A percentile compares a stretch with the other conserved stretches of the same genome.
phyloP scores from a whole-genome alignment of 495 filamentous ascomycete species.

The Aspergillus steynii region DNA sequence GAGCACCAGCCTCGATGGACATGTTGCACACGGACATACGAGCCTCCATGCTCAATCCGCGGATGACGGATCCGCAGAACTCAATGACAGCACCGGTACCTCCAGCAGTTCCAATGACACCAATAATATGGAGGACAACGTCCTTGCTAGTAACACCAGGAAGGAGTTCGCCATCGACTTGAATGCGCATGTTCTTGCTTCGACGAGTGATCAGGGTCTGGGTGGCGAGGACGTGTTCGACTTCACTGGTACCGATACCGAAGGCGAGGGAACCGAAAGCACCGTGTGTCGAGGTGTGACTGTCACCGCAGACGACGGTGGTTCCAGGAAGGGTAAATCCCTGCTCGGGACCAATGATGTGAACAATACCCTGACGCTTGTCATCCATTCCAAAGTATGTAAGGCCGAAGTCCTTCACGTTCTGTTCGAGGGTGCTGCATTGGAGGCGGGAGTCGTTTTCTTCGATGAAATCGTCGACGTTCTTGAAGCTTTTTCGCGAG shows the following conservation, averaged over 20 bases:
- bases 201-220: constrained; percentile 91
- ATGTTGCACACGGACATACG: constrained; percentile 99
- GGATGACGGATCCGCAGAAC: constrained; percentile 92
- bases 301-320: constrained; percentile 96
- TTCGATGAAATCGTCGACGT: constrained; percentile 81
- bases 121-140: constrained; percentile 91
- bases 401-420: constrained; percentile 93
- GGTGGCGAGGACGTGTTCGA: constrained; percentile 96
- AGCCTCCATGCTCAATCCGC: constrained; percentile 89
- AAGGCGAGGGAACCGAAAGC: constrained; percentile 95
- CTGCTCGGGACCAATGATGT: constrained; percentile 98
- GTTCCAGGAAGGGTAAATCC: constrained; percentile 98
- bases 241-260: constrained; percentile 96
- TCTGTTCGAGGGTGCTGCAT: constrained; percentile 93
- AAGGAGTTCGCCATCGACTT: constrained; percentile 88
- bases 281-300: constrained; percentile 96
- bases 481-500: constrained; percentile 86
- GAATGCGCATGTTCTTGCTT: constrained; percentile 97
- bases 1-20: constrained; percentile 96
- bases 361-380: constrained; percentile 96
- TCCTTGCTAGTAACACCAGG: constrained; percentile 96
- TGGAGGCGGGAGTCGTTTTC: constrained; percentile 91
- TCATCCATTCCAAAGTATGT: constrained; percentile 97
- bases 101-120: constrained; percentile 91
- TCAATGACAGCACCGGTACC: constrained; percentile 95